Base-by-base conservation (phyloP, 345 rosid species). In the Melastoma malabathricum region DNA sequence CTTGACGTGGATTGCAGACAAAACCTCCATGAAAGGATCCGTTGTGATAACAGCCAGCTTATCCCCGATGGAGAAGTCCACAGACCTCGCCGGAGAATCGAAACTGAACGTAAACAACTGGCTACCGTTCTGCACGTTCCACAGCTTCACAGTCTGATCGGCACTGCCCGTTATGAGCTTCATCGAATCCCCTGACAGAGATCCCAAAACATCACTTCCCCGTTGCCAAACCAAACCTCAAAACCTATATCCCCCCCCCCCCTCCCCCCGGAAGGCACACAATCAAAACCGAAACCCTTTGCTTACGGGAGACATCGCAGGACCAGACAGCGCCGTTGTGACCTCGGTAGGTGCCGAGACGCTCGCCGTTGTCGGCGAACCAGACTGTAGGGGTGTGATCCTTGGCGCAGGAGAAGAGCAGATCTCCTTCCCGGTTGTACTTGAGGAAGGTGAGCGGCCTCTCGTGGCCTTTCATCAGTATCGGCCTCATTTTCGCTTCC, bases 261-360 rank as follows among this genome's bases (percentile, higher is more conserved):
- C n/a, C n/a, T n/a, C n/a, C n/a, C n/a, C n/a, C n/a, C n/a, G n/a
- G n/a, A n/a, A n/a, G n/a, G n/a, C n/a, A 22, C 10, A 13, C 17
- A 25, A 15, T 15, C 18, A 43, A 20, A 41, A 34, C 13, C 55
- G 12, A 43, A 49, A 50, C 43, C 45, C 6, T 51, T 16, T 0
- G 43, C 66, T 67, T 73, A 58, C 98, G 75, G 14, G 97, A 87
- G 54, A 92, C 79, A 63, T 92, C 95, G 60, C 97, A 87, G 46
- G 75, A 78, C 98, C 98, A 92, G 50, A 87, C 97, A 46, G 98
- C 97, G 19, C 97, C 97, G 52, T 92, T 92, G 77, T 92, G 98
- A 45, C 98, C 98, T 39, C 97, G 93, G 59, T 80, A 92, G 50
- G 97, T 87, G 44, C 98, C 98, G 4, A 81, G 72, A 47, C 97